phyloP scores from a whole-genome alignment of 2,329 filamentous ascomycete genomes.

The Sporothrix variecibatus region DNA sequence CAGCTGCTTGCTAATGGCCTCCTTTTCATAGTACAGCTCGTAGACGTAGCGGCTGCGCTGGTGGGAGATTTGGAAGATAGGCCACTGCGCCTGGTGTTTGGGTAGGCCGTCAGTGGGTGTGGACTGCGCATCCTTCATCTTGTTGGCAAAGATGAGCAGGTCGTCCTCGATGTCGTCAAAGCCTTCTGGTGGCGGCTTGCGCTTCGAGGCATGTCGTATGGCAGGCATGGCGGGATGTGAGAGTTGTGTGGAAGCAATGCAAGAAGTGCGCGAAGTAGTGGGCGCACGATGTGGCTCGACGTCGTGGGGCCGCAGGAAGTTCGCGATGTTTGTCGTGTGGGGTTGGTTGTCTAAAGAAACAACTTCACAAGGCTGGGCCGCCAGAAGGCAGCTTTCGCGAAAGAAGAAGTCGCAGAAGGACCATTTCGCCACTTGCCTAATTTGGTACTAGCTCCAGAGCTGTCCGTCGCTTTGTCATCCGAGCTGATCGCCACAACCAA shows the following conservation, averaged over 20 bases:
- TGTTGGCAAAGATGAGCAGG: slow-evolving; percentile 81
- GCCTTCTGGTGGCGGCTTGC: slow-evolving; percentile 81
- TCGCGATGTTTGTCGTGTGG: slow-evolving; percentile 6
- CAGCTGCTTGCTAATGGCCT: slow-evolving; percentile 86
- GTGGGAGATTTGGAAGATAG: slow-evolving; percentile 95
- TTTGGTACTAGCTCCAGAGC: background rate
- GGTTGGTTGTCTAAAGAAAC: background rate
- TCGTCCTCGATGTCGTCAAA: slow-evolving; percentile 88
- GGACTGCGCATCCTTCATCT: slow-evolving; percentile 95
- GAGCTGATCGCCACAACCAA: background rate
- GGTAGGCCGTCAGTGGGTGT: slow-evolving; percentile 76
- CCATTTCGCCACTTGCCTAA: background rate
- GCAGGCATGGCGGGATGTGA: slow-evolving; percentile 63
- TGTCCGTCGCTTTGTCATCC: slow-evolving; percentile 18
- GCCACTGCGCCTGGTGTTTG: slow-evolving; percentile 92
- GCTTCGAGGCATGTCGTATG: slow-evolving; percentile 72
- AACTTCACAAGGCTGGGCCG: slow-evolving; percentile 11
- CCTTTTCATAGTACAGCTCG: slow-evolving; percentile 96
- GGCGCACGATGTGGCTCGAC: background rate
- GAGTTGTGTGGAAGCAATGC: background rate
- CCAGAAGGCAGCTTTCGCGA: background rate
- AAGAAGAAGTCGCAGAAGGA: background rate
- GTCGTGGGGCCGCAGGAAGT: background rate
- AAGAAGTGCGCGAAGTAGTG: background rate
- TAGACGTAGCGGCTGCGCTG: slow-evolving; percentile 92